Conservation (phyloP, 1,284 basidiomycete genomes). For the Trametes versicolor region DNA sequence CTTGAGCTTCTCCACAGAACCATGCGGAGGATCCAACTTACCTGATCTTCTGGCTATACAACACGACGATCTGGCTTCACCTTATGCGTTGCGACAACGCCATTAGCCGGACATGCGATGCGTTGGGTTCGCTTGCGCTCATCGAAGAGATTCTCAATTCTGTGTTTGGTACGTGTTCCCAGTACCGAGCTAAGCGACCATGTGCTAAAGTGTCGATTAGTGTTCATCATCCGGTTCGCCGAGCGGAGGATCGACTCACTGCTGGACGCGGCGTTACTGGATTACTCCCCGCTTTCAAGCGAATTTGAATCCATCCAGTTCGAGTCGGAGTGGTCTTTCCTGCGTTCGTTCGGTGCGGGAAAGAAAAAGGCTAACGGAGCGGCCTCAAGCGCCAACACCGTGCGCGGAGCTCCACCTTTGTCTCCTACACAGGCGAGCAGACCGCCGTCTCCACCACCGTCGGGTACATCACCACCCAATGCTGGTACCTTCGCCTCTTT, state of each 20-base stretch:
- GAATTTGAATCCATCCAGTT: constrained; percentile 89
- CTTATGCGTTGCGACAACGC: constrained; percentile 87
- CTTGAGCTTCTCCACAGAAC: constrained; percentile 56
- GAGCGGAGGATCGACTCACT: constrained; percentile 91
- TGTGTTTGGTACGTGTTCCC: constrained; percentile 76
- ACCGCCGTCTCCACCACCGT: constrained; percentile 56
- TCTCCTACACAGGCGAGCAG: constrained; percentile 56
- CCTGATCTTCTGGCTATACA: constrained; percentile 95
- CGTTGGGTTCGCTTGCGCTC: constrained; percentile 81
- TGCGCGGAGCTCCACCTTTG: constrained; percentile 51
- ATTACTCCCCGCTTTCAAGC: constrained; percentile 82
- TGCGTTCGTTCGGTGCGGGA: constrained; percentile 77
- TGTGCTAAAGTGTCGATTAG: constrained; percentile 50
- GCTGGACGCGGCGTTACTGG: constrained; percentile 86
- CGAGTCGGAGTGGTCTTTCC: constrained; percentile 95
- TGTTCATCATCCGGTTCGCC: constrained; percentile 94
- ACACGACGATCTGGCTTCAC: constrained; percentile 90
- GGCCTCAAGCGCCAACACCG: constrained; percentile 45
- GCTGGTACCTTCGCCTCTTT: constrained; percentile 69
- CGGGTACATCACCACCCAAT: constrained; percentile 51
- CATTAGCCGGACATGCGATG: constrained; percentile 80
- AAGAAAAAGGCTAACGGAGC: constrained; percentile 62
- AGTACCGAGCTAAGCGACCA: neutral
- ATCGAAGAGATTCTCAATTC: constrained; percentile 94
- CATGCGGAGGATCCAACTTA: constrained; percentile 87